phyloP scores from a whole-genome alignment of 176 grass and related monocot genomes.

The Oryza brachyantha region DNA sequence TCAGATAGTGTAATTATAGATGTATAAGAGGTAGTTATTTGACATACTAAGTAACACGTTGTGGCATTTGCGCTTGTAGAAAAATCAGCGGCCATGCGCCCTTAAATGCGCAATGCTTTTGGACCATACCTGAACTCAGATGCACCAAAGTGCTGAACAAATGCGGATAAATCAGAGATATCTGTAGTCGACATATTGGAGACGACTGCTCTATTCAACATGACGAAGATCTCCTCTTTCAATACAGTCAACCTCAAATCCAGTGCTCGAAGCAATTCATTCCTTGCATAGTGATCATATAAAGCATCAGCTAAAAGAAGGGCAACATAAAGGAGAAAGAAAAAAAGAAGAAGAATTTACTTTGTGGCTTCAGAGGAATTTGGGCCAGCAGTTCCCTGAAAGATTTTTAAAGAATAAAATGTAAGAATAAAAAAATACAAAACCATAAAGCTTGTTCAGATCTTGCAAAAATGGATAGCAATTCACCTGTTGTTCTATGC shows the following conservation, averaged over 20 bases:
- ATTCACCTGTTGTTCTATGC: conserved; percentile 57
- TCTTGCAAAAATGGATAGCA: conserved; percentile 18
- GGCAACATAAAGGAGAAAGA: conserved; percentile 17
- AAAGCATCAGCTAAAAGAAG: conserved; percentile 32
- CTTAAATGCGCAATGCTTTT: not conserved
- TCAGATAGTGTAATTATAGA: not conserved
- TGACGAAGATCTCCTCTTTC: conserved; percentile 65
- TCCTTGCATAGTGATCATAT: conserved; percentile 47
- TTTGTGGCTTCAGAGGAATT: conserved; percentile 80
- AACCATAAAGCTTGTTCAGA: not conserved
- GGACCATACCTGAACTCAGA: conserved; percentile 78
- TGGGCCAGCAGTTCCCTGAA: conserved; percentile 68
- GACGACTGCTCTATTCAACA: conserved; percentile 59
- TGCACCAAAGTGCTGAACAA: conserved; percentile 74
- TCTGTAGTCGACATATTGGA: conserved; percentile 56
- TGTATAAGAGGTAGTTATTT: not conserved
- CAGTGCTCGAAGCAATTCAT: conserved; percentile 86
- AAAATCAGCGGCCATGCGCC: not conserved
- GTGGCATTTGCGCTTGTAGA: not conserved
- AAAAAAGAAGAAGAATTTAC: conserved; percentile 38
- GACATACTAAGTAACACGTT: not conserved
- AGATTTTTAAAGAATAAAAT: conserved; percentile 25
- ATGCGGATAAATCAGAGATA: conserved; percentile 67
- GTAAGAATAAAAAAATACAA: conserved; percentile 31
- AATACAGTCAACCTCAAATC: conserved; percentile 78